Evolutionary conservation across 169 alveolate species (phyloP).

Genomic region (Babesia ovis): DNA sequence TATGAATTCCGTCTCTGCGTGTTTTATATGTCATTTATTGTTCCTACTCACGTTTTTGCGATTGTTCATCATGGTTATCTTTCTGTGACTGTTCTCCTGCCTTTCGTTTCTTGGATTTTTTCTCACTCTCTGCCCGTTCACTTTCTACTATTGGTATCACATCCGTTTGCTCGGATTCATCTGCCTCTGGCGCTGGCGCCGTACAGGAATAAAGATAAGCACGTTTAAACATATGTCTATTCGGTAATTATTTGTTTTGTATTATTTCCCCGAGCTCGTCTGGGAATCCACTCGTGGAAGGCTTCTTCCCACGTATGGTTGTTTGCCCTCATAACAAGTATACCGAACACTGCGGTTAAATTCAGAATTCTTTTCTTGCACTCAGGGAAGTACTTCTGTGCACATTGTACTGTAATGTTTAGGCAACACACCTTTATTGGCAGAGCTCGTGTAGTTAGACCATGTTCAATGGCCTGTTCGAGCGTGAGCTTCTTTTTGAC

Average conservation of each 20-base stretch:
- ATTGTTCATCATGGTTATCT: neutral
- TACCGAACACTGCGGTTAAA: constrained; percentile 58
- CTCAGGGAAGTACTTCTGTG: constrained; percentile 60
- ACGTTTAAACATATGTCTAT: constrained; percentile 49
- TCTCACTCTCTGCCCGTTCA: neutral
- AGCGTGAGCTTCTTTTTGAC: constrained; percentile 38
- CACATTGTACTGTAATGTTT: neutral
- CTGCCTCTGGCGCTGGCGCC: constrained; percentile 44
- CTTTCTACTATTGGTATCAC: constrained; percentile 9
- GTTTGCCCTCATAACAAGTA: constrained; percentile 45
- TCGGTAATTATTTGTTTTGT: neutral
- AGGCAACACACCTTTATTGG: constrained; percentile 48
- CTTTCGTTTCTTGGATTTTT: neutral
- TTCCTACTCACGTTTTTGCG: constrained; percentile 5
- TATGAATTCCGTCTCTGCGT: constrained; percentile 14
- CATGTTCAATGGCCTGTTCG: constrained; percentile 38
- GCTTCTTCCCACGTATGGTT: constrained; percentile 63
- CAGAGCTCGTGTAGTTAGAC: constrained; percentile 25
- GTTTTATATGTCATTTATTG: neutral
- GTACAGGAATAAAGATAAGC: constrained; percentile 55
- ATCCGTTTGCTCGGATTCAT: neutral
- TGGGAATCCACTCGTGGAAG: constrained; percentile 53
- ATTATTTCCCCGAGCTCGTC: constrained; percentile 7
- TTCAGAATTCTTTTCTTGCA: constrained; percentile 62
- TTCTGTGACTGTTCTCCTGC: neutral